Conservation (phyloP, 441 rosid species). For the Populus hybrid region DNA sequence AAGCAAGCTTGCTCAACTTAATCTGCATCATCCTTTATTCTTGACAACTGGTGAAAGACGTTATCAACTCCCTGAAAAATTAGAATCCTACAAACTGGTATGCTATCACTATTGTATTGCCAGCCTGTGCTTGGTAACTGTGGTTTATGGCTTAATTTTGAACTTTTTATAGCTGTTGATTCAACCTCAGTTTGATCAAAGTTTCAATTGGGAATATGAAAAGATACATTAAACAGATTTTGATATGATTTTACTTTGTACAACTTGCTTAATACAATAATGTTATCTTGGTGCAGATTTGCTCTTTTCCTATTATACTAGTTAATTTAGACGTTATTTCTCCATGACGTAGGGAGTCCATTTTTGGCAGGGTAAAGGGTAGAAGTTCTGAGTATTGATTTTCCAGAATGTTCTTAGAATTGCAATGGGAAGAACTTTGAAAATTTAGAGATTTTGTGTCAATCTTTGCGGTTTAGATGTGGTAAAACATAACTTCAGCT, state of each 20-base stretch:
- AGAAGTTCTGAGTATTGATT: neutral
- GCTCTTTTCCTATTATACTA: neutral
- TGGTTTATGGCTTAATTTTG: conserved; percentile 2
- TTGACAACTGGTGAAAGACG: conserved; percentile 73
- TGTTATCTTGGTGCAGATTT: neutral
- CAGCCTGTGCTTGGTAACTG: conserved; percentile 2
- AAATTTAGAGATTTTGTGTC: neutral
- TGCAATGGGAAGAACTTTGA: neutral
- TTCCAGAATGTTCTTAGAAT: neutral
- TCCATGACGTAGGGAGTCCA: neutral
- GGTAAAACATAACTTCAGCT: neutral
- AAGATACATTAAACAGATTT: neutral
- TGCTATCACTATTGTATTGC: conserved; percentile 14
- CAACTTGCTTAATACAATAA: neutral
- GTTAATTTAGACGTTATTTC: neutral
- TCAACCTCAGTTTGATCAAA: neutral
- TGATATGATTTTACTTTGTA: neutral
- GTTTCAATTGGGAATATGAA: conserved; percentile 2
- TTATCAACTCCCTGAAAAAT: conserved; percentile 74
- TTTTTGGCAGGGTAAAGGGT: neutral
- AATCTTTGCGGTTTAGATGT: neutral
- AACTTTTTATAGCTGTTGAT: neutral
- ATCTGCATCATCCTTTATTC: conserved; percentile 88
- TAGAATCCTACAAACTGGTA: conserved; percentile 85
- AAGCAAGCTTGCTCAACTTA: conserved; percentile 90